These are phyloP conservation scores for Globisporangium mamillatum DNA, from an alignment of 352 stramenopile genomes.

Conservation along the genomic window DNA sequence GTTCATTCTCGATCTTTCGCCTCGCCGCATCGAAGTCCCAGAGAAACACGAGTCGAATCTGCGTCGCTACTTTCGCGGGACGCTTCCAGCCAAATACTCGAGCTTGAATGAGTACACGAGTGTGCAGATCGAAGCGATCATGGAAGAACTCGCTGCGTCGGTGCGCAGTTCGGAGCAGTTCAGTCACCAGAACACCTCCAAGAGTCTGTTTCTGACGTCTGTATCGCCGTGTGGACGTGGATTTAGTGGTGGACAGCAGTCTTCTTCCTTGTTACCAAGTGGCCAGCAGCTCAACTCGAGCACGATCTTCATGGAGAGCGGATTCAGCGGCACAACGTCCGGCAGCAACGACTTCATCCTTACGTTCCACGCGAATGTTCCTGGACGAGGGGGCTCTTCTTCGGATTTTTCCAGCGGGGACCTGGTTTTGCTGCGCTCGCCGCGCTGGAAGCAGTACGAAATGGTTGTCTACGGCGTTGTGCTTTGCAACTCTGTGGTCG, in stretches of 20 bases:
- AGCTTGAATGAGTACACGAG: slow-evolving; percentile 54
- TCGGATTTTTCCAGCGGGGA: slow-evolving; percentile 60
- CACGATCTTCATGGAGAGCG: slow-evolving; percentile 72
- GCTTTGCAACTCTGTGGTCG: slow-evolving; percentile 66
- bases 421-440: slow-evolving; percentile 56
- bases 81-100: slow-evolving; percentile 44
- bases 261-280: slow-evolving; percentile 11
- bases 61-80: slow-evolving; percentile 25
- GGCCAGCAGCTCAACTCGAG: slow-evolving; percentile 33
- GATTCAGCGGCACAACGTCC: slow-evolving; percentile 44
- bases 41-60: slow-evolving; percentile 31
- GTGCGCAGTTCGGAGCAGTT: slow-evolving; percentile 47
- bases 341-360: slow-evolving; percentile 59
- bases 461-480: slow-evolving; percentile 64
- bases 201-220: slow-evolving; percentile 41
- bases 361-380: slow-evolving; percentile 38
- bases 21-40: slow-evolving; percentile 35
- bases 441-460: slow-evolving; percentile 56
- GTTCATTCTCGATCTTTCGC: slow-evolving; percentile 64
- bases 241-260: slow-evolving; percentile 9
- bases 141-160: slow-evolving; percentile 63
- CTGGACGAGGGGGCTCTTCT: slow-evolving; percentile 18
- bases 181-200: slow-evolving; percentile 28
- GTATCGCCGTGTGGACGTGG: slow-evolving; percentile 48
- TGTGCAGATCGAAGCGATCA: slow-evolving; percentile 59